A percentile compares a stretch with the other conserved stretches of the same genome.
These are phyloP conservation scores for Fraxinus ornus DNA, from an alignment of 305 asterid species.

Conservation along the genomic window DNA sequence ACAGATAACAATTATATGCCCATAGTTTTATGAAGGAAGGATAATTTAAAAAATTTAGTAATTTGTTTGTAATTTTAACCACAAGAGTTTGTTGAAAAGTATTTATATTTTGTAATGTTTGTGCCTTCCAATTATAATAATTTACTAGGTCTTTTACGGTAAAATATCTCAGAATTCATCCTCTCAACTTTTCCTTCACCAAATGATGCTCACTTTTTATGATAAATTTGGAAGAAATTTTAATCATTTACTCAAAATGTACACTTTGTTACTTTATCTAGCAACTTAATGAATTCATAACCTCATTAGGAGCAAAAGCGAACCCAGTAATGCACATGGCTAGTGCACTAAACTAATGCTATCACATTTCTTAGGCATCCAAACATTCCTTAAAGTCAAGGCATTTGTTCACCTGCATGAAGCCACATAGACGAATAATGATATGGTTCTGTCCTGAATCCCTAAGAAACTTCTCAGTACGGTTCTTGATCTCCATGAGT, in stretches of 20 bases:
- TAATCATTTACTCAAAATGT: not conserved
- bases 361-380: not conserved
- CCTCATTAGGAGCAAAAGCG: not conserved
- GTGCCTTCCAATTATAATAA: not conserved
- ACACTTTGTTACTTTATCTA: constrained; percentile 1
- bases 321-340: constrained; percentile 1
- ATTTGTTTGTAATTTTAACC: not conserved
- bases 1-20: not conserved
- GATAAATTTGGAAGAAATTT: not conserved
- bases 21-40: not conserved
- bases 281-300: not conserved
- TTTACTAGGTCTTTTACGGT: not conserved
- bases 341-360: constrained; percentile 8
- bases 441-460: constrained; percentile 77
- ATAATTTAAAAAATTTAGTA: not conserved
- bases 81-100: not conserved
- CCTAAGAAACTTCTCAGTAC: constrained; percentile 84
- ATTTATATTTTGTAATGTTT: not conserved
- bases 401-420: constrained; percentile 75
- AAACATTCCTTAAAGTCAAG: constrained; percentile 7
- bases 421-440: constrained; percentile 79
- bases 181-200: not conserved
- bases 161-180: not conserved
- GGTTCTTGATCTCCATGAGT: constrained; percentile 90
- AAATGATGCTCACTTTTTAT: not conserved